A percentile compares a stretch with the other conserved stretches of the same genome.
Conservation (phyloP, 2,329 filamentous ascomycete genomes). For the Ophiocordyceps robertsii region DNA sequence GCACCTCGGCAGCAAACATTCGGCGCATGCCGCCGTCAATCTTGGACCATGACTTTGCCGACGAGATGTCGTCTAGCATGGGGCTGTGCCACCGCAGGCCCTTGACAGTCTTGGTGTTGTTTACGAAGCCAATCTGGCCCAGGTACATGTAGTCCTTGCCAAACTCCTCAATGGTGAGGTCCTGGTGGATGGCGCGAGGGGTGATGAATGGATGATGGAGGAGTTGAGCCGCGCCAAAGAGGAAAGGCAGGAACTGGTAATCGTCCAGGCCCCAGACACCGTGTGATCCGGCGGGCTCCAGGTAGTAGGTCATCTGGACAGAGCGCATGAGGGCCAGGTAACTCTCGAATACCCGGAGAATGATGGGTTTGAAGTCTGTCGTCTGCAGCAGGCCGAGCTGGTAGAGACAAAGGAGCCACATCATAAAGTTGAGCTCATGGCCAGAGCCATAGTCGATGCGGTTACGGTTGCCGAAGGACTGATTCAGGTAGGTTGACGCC, state of each 20-base stretch:
- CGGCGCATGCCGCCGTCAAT: conserved; percentile 90
- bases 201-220: conserved; percentile 72
- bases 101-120: conserved; percentile 90
- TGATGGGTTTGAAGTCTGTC: conserved; percentile 58
- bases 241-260: conserved; percentile 91
- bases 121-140: conserved; percentile 86
- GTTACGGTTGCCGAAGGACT: conserved; percentile 74
- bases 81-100: conserved; percentile 92
- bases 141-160: conserved; percentile 77
- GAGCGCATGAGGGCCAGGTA: conserved; percentile 81
- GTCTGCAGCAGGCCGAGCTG: conserved; percentile 53
- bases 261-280: conserved; percentile 97
- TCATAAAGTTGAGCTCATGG: conserved; percentile 92
- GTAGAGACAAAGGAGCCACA: conserved; percentile 92
- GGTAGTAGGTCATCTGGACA: conserved; percentile 85
- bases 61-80: conserved; percentile 95
- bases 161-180: conserved; percentile 77
- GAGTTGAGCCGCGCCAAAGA: conserved; percentile 86
- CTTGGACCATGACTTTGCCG: conserved; percentile 80
- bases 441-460: conserved; percentile 95
- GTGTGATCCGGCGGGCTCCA: conserved; percentile 92
- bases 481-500: conserved; percentile 62
- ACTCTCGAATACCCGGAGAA: conserved; percentile 64
- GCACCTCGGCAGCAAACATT: conserved; percentile 90
- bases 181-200: conserved; percentile 73